Evolutionary conservation across 176 grass and related monocot species (phyloP).

Genomic region (Musa acuminata): DNA sequence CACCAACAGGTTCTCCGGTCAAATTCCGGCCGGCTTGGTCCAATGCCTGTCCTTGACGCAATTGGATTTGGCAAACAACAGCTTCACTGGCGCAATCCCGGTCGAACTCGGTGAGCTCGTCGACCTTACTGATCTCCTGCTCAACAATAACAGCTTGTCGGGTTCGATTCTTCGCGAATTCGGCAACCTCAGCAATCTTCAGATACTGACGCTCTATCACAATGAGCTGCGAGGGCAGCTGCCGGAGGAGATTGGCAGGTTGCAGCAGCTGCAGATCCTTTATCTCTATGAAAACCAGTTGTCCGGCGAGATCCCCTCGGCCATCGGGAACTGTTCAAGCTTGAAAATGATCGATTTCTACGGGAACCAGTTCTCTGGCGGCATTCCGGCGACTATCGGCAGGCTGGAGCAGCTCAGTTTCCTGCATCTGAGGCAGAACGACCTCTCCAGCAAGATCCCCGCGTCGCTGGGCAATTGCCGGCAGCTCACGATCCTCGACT

Average conservation of each 20-base stretch:
- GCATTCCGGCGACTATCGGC: constrained; percentile 59
- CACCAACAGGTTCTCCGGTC: constrained; percentile 78
- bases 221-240: constrained; percentile 53
- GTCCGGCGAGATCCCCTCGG: constrained; percentile 47
- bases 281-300: constrained; percentile 93
- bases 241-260: constrained; percentile 41
- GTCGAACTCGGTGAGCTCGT: no score
- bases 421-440: constrained; percentile 77
- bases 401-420: constrained; percentile 52
- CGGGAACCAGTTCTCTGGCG: constrained; percentile 66
- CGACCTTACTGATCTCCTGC: no score
- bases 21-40: constrained; percentile 49
- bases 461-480: constrained; percentile 51
- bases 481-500: constrained; percentile 49
- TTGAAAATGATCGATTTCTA: constrained; percentile 80
- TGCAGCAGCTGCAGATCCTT: constrained; percentile 46
- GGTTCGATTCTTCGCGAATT: no score
- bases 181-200: no score
- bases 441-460: constrained; percentile 53
- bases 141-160: no score
- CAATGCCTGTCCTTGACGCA: constrained; percentile 53
- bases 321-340: constrained; percentile 63
- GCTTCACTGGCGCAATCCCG: constrained; percentile 55
- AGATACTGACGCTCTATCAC: constrained; percentile 58
- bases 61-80: constrained; percentile 88